A percentile compares a stretch with the other conserved stretches of the same genome.
Conservation (phyloP, 116 monocot species). For the Dioscorea cayenensis region DNA sequence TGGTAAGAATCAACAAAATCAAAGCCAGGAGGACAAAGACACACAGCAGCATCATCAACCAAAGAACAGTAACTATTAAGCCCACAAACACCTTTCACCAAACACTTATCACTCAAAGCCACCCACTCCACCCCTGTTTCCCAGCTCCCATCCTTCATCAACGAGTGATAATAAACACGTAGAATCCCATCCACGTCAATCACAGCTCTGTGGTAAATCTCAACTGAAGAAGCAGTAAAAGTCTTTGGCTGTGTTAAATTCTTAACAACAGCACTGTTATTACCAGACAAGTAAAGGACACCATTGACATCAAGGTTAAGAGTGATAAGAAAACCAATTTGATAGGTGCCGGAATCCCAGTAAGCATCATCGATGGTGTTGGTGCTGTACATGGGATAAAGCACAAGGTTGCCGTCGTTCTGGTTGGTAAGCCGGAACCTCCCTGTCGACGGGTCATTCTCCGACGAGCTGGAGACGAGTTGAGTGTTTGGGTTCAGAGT, state of each 20-base stretch:
- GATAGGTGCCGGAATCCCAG: background rate
- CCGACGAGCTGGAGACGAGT: constrained; percentile 1
- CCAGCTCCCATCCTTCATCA: background rate
- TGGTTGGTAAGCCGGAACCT: background rate
- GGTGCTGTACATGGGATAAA: background rate
- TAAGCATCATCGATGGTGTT: background rate
- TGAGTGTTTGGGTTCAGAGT: background rate
- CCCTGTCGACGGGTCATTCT: background rate
- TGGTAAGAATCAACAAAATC: background rate
- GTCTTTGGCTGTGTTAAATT: background rate
- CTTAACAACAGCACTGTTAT: background rate
- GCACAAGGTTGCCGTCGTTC: background rate
- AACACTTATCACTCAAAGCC: background rate
- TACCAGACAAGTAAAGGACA: background rate
- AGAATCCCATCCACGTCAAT: background rate
- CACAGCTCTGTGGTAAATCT: background rate
- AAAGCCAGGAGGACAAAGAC: background rate
- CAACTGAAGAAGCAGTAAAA: too few species aligned
- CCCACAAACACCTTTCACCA: background rate
- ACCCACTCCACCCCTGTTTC: background rate
- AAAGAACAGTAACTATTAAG: background rate
- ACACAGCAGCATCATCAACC: background rate
- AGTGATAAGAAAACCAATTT: background rate
- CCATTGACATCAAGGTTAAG: background rate
- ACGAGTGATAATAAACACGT: background rate